Evolutionary conservation across 768 basidiomycete genomes (phyloP).

Genomic region (Termitomyces sp.): DNA sequence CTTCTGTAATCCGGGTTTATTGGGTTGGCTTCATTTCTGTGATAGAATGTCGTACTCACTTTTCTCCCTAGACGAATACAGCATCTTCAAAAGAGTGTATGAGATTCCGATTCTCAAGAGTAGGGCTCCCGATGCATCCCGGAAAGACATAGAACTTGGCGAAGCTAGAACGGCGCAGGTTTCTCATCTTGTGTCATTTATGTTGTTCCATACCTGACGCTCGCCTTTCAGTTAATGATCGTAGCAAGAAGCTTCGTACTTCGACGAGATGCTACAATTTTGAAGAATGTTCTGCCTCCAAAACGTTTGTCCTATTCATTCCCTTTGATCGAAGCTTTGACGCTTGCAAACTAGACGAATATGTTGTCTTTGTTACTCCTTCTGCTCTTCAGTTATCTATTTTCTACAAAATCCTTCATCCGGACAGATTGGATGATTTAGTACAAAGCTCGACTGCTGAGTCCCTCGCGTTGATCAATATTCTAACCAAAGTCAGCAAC

Average conservation of each 20-base stretch:
- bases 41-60: background rate
- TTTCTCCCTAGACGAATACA: slow-evolving; percentile 56
- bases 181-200: background rate
- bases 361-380: slow-evolving; percentile 94
- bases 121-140: slow-evolving; percentile 68
- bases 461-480: slow-evolving; percentile 73
- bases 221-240: slow-evolving; percentile 46
- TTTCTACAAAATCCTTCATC: slow-evolving; percentile 69
- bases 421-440: slow-evolving; percentile 62
- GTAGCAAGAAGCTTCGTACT: slow-evolving; percentile 89
- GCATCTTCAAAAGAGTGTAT: slow-evolving; percentile 73
- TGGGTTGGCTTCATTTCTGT: slow-evolving; percentile 43
- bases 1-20: slow-evolving; percentile 89
- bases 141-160: slow-evolving; percentile 73
- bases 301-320: slow-evolving; percentile 55
- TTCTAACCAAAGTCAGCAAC: slow-evolving; percentile 87
- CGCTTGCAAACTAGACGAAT: slow-evolving; percentile 64
- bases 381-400: slow-evolving; percentile 79
- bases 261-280: slow-evolving; percentile 77
- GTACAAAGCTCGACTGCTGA: slow-evolving; percentile 69
- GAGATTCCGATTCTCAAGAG: slow-evolving; percentile 86
- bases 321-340: background rate
- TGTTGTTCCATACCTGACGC: background rate
- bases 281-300: slow-evolving; percentile 84
- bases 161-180: slow-evolving; percentile 77